Evolutionary conservation across 176 grass and related monocot species (phyloP), one percentile per base, ranked within the genome.

Genomic region (Bromus sterilis): DNA sequence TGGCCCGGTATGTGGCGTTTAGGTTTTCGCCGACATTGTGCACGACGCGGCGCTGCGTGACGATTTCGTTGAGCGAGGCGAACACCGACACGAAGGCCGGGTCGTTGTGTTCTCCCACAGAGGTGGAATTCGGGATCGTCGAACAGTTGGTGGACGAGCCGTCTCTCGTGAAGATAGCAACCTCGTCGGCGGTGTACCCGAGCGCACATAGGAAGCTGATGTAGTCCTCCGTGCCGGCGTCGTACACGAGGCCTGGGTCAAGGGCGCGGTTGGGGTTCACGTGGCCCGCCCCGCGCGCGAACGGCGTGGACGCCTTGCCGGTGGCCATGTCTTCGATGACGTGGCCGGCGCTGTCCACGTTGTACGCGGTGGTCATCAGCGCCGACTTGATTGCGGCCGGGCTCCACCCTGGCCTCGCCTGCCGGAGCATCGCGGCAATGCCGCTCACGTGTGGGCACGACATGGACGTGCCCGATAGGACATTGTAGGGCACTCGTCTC

Each of bases 81-180:
- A 95, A 92, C 31, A 79, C 33, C 5, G 77, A 82, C 2, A 82
- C 72, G 36, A 93, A 88, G 2, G 91, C 81, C 7, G 91, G 91
- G 73, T 90, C 87, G 64, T 90, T 93, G 57, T 83, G 86, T 46
- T 93, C 87, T 1, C 91, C 87, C 4, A 86, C 74, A 18, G 83
- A 79, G 4, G 59, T 2, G 6, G 15, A 51, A 21, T 1, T 0
- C 13, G 33, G 33, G 33, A 4, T 2, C 33, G 33, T 34, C 33
- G 86, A 86, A 61, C 83, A 92, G 63, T 89, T 78, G 43, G 81
- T 40, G 8, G 42, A 16, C 4, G 26, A 57, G 35, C 68, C 66
- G 21, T 86, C 56, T 44, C 86, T 66, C 67, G 86, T 89, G 80
- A 92, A 89, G 29, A 92, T 34, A 4, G 86, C 86, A 21, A 92